Evolutionary conservation across 352 stramenopile species (phyloP).

Genomic region (Nothophytophthora sp.): DNA sequence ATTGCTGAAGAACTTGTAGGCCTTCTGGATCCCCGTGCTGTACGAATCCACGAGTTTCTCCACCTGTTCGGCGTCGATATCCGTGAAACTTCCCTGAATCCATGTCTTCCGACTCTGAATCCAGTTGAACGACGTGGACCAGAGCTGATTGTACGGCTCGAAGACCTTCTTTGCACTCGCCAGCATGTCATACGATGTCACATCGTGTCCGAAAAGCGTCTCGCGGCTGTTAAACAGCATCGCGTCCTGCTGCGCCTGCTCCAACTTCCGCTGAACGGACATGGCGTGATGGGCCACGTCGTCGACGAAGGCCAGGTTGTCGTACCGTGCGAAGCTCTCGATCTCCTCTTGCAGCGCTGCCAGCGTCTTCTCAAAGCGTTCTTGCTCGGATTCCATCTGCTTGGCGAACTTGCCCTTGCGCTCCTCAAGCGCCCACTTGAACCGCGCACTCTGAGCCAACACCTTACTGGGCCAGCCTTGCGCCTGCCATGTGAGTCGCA

Average conservation of each 20-base stretch:
- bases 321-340: constrained; percentile 85
- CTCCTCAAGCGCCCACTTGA: constrained; percentile 78
- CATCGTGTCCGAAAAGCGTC: constrained; percentile 85
- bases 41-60: constrained; percentile 90
- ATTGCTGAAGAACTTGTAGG: constrained; percentile 93
- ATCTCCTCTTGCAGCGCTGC: constrained; percentile 85
- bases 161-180: constrained; percentile 92
- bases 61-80: constrained; percentile 92
- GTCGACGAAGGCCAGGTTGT: constrained; percentile 89
- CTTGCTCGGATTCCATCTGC: constrained; percentile 94
- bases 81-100: constrained; percentile 90
- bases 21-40: constrained; percentile 88
- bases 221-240: constrained; percentile 94
- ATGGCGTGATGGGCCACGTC: constrained; percentile 87
- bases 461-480: constrained; percentile 92
- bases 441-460: constrained; percentile 69
- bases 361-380: constrained; percentile 91
- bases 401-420: constrained; percentile 89
- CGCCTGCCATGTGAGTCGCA: constrained; percentile 89
- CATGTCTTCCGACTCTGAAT: constrained; percentile 91
- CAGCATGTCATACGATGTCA: constrained; percentile 91
- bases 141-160: constrained; percentile 94
- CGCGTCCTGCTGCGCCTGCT: constrained; percentile 90
- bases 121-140: constrained; percentile 91
- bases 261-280: constrained; percentile 86